phyloP scores from a whole-genome alignment of 805 yeast species.

The Wickerhamiella vanderwaltii region DNA sequence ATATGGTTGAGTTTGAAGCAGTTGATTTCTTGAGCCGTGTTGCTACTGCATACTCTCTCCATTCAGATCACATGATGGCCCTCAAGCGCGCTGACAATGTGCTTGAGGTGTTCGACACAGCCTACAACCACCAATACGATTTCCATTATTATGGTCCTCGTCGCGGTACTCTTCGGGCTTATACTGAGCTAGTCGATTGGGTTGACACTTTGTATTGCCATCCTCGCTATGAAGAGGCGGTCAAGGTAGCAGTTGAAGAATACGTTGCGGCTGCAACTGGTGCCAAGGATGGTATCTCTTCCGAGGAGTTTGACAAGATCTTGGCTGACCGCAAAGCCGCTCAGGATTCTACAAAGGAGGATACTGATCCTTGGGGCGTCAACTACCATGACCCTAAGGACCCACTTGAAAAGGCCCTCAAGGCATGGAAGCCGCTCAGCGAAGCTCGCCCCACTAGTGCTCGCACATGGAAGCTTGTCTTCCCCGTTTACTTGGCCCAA shows the following conservation, averaged over 20 bases:
- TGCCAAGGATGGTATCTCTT: conserved; percentile 23
- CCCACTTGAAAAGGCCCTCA: conserved; percentile 34
- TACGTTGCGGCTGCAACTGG: conserved; percentile 33
- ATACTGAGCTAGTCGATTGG: conserved; percentile 68
- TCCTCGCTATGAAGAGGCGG: conserved; percentile 61
- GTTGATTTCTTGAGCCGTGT: conserved; percentile 76
- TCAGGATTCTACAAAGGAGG: conserved; percentile 13
- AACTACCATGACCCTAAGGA: conserved; percentile 29
- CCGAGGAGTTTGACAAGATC: conserved; percentile 27
- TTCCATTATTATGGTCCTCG: conserved; percentile 89
- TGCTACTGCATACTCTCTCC: conserved; percentile 68
- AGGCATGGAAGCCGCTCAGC: conserved; percentile 30
- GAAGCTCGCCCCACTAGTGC: conserved; percentile 23
- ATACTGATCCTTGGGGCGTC: conserved; percentile 40
- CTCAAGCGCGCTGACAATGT: conserved; percentile 65
- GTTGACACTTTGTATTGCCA: conserved; percentile 59
- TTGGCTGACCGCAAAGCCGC: conserved; percentile 28
- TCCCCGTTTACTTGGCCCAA: conserved; percentile 33
- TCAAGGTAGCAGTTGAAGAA: conserved; percentile 48
- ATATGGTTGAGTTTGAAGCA: conserved; percentile 81
- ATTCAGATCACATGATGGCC: conserved; percentile 56
- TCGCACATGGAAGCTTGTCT: conserved; percentile 36
- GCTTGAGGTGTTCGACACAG: conserved; percentile 54
- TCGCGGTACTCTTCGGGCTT: conserved; percentile 80
- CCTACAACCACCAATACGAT: conserved; percentile 76